Base-by-base conservation (phyloP, 257 asterid species). In the Mentha longifolia region DNA sequence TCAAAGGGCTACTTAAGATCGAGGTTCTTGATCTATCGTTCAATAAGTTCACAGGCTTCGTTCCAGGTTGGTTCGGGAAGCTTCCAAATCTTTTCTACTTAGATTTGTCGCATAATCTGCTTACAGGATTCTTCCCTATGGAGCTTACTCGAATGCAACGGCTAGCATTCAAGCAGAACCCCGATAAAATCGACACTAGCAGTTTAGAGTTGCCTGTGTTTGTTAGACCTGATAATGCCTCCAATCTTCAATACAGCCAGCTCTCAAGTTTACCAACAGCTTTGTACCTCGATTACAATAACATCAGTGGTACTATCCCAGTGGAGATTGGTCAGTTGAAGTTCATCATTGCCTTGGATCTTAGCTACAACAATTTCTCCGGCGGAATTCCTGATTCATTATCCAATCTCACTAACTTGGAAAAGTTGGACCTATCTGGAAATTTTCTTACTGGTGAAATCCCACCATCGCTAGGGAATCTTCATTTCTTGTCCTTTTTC, bases 221-320 rank as follows among this genome's bases (percentile, higher is more conserved):
- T 72, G 96, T 89, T 74, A 75, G 80, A 84, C 99, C 99, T 4
- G 83, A 92, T 54, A 94, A 92, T 55, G 95, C 76, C 58, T 89
- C 99, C 67, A 85, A 76, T 76, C 79, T 81, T 83, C 96, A 88
- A 63, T 91, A 91, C 81, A 92, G 78, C 76, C 99, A 89, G 75
- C 88, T 91, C 74, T 77, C 97, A 5, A 85, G 76, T 86, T 81
- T 94, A 12, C 99, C 99, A 47, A 91, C 96, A 5, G 91, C 99
- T 12, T 67, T 94, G 74, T 94, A 88, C 74, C 87, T 94, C 3
- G 83, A 79, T 73, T 66, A 70, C 47, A 94, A 94, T 81, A 74
- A 70, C 71, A 76, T 94, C 15, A 69, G 54, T 49, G 98, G 99
- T 33, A 64, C 81, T 25, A 94, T 94, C 70, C 98, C 99, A 3